These are phyloP conservation scores for Vitis rupestris DNA, from an alignment of 164 flowering plant species.

Conservation along the genomic window DNA sequence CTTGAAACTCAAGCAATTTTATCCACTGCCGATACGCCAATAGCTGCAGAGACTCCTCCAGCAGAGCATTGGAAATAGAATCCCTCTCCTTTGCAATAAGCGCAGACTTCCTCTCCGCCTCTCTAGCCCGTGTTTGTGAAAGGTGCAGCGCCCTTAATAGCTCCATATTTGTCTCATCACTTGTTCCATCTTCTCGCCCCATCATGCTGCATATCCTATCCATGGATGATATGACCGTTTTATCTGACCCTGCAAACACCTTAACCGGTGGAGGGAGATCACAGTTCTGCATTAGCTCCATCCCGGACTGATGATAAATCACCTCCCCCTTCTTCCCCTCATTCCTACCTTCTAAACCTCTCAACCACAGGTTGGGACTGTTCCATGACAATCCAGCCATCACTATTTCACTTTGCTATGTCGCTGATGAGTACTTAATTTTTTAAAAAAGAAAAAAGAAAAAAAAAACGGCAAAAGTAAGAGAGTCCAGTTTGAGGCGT, in stretches of 20 bases:
- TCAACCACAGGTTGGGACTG: neutral
- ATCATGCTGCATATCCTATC: conserved; percentile 10
- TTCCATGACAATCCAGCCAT: conserved; percentile 7
- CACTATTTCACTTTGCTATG: no score
- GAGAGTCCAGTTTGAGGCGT: conserved; percentile 6
- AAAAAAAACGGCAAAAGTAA: neutral
- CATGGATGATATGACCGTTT: conserved; percentile 15
- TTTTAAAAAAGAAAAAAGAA: no score
- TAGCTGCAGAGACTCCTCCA: conserved; percentile 25
- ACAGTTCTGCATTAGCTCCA: conserved; percentile 51
- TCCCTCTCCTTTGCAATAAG: conserved; percentile 24
- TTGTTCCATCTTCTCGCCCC: conserved; percentile 8
- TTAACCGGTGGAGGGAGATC: conserved; percentile 57
- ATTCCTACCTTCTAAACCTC: conserved; percentile 1
- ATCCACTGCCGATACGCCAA: conserved; percentile 34
- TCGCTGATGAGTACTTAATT: no score
- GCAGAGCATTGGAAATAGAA: conserved; percentile 15
- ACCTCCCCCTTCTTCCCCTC: conserved; percentile 11
- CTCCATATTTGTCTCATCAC: conserved; percentile 17
- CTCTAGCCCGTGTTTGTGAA: conserved; percentile 48
- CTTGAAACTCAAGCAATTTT: conserved; percentile 37
- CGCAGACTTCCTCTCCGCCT: conserved; percentile 35
- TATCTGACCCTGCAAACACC: conserved; percentile 35
- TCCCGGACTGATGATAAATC: conserved; percentile 13
- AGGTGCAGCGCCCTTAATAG: conserved; percentile 38